These are phyloP conservation scores for Leishmania turanica DNA, from an alignment of 208 protist genomes.

Conservation along the genomic window DNA sequence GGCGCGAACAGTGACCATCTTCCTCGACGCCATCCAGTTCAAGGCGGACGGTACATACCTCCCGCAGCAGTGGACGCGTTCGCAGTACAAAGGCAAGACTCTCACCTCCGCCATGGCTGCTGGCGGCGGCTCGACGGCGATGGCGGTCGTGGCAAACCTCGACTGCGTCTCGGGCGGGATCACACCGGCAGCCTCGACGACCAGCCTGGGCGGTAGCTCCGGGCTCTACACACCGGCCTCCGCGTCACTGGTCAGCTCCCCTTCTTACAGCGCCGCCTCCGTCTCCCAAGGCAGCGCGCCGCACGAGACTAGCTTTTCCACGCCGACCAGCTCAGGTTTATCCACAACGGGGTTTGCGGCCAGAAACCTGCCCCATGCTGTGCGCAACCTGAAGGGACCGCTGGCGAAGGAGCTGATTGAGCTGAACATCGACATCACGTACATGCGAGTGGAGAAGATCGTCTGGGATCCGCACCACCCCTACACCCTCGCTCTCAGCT, in stretches of 20 bases:
- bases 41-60: slow-evolving; percentile 63
- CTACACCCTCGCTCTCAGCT: slow-evolving; percentile 86
- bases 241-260: slow-evolving; percentile 14
- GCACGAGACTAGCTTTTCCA: slow-evolving; percentile 14
- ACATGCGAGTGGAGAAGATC: slow-evolving; percentile 71
- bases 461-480: slow-evolving; percentile 85
- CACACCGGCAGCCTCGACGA: slow-evolving; percentile 25
- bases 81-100: slow-evolving; percentile 42
- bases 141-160: slow-evolving; percentile 43
- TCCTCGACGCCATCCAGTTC: slow-evolving; percentile 73
- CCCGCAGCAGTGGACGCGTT: slow-evolving; percentile 71
- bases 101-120: slow-evolving; percentile 42
- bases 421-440: slow-evolving; percentile 70
- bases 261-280: slow-evolving; percentile 6
- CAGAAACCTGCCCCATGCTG: slow-evolving; percentile 18
- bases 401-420: slow-evolving; percentile 66
- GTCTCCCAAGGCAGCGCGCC: slow-evolving; percentile 26
- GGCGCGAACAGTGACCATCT: slow-evolving; percentile 62
- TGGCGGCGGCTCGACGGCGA: slow-evolving; percentile 48
- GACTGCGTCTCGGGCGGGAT: slow-evolving; percentile 22
- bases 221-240: slow-evolving; percentile 27
- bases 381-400: slow-evolving; percentile 24
- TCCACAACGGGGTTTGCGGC: neutral
- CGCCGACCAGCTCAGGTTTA: slow-evolving; percentile 10
- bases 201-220: slow-evolving; percentile 26